Conservation (phyloP, 305 asterid species). For the Striga hermonthica region DNA sequence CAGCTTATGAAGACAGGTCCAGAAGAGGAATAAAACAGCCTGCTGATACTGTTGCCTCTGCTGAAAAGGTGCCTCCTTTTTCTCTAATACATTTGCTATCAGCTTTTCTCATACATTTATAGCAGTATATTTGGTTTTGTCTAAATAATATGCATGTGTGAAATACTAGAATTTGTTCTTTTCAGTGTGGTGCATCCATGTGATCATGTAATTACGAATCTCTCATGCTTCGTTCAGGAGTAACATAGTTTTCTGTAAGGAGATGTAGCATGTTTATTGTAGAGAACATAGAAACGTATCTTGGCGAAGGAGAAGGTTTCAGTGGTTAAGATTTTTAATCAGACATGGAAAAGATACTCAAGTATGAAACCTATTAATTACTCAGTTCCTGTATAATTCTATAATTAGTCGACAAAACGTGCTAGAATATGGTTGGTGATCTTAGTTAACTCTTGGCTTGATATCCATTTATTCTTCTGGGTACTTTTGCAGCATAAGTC, state of each 20-base stretch:
- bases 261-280: not conserved
- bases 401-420: conserved; percentile 10
- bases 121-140: not conserved
- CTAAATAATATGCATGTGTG: conserved; percentile 2
- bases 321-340: not conserved
- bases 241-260: not conserved
- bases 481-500: conserved; percentile 45
- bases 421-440: not conserved
- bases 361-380: conserved; percentile 1
- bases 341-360: not conserved
- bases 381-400: conserved; percentile 3
- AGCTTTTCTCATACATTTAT: conserved; percentile 16
- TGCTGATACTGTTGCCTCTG: conserved; percentile 33
- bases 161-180: not conserved
- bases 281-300: not conserved
- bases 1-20: conserved; percentile 42
- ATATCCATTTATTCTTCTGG: conserved; percentile 17
- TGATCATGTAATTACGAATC: not conserved
- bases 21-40: conserved; percentile 38
- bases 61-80: conserved; percentile 54
- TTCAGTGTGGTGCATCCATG: not conserved
- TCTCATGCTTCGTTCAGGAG: conserved; percentile 2
- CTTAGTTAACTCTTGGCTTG: conserved; percentile 1
- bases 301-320: not conserved
- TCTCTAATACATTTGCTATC: not conserved